phyloP scores from a whole-genome alignment of 2,329 filamentous ascomycete genomes.

The Hymenoscyphus fraxineus region DNA sequence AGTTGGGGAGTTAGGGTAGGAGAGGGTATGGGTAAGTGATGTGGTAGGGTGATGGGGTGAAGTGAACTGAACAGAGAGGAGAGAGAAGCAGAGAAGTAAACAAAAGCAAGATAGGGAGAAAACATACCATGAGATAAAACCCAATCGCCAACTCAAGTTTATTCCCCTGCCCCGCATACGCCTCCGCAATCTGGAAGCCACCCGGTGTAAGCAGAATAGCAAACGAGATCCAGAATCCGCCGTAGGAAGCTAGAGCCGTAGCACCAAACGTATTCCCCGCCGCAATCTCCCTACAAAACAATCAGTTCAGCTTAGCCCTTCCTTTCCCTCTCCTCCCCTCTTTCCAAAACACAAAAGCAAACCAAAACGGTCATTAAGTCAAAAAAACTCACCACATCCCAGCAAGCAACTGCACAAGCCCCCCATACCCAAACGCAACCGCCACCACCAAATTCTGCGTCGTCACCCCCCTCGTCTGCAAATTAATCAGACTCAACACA shows the following conservation, averaged over 20 bases:
- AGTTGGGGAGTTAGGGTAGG: not conserved
- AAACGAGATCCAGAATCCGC: conserved; percentile 59
- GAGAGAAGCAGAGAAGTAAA: not conserved
- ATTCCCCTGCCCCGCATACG: not conserved
- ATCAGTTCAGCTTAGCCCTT: too few relatives aligned
- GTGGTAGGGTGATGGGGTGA: too few relatives aligned
- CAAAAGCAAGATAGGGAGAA: not conserved
- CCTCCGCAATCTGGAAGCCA: not conserved
- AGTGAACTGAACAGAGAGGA: too few relatives aligned
- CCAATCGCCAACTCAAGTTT: not conserved
- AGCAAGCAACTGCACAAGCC: conserved; percentile 63
- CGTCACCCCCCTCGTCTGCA: conserved; percentile 45
- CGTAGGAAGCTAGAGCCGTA: conserved; percentile 58
- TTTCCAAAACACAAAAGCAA: not conserved
- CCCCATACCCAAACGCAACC: conserved; percentile 60
- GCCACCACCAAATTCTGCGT: conserved; percentile 52
- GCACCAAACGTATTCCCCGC: conserved; percentile 62
- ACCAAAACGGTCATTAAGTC: not conserved
- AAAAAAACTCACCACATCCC: conserved; percentile 58
- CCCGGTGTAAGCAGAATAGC: conserved; percentile 53
- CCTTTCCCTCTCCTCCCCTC: not conserved
- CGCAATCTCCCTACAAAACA: conserved; percentile 52
- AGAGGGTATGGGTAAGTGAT: too few relatives aligned
- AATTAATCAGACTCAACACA: conserved; percentile 55
- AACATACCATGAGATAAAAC: not conserved